Evolutionary conservation across 768 basidiomycete genomes (phyloP).

Genomic region (Pleurotus citrinopileatus): DNA sequence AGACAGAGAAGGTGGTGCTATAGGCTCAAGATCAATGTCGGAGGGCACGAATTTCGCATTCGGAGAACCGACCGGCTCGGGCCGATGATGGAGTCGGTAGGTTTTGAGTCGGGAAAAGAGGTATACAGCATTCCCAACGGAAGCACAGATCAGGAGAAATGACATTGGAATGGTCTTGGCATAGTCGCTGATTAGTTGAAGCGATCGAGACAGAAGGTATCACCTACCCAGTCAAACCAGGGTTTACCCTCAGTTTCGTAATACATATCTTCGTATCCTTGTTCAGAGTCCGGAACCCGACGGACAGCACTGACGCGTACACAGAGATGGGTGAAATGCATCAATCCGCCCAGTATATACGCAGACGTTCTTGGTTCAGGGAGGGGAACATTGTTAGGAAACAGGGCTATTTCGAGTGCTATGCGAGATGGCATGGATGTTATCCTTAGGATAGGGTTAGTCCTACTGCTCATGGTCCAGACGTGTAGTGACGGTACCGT

Average conservation of each 20-base stretch:
- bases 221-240: constrained; percentile 80
- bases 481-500: constrained; percentile 34
- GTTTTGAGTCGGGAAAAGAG: constrained; percentile 67
- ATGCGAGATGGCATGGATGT: constrained; percentile 66
- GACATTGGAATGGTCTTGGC: constrained; percentile 64
- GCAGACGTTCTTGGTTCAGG: constrained; percentile 67
- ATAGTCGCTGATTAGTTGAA: constrained; percentile 5
- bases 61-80: constrained; percentile 67
- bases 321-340: constrained; percentile 70
- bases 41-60: constrained; percentile 66
- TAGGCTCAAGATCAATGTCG: constrained; percentile 42
- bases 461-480: neutral
- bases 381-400: constrained; percentile 78
- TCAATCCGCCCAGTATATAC: constrained; percentile 55
- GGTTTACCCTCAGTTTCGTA: constrained; percentile 57
- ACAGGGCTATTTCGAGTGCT: constrained; percentile 76
- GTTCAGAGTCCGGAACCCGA: constrained; percentile 58
- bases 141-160: constrained; percentile 47
- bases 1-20: constrained; percentile 41
- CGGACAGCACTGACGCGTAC: constrained; percentile 58
- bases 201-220: neutral
- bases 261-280: constrained; percentile 80
- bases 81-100: constrained; percentile 64
- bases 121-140: constrained; percentile 60
- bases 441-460: constrained; percentile 22